A percentile compares a stretch with the other conserved stretches of the same genome.
These are phyloP conservation scores for Penicillium digitatum DNA, from an alignment of 2,329 filamentous ascomycete species.

Conservation along the genomic window DNA sequence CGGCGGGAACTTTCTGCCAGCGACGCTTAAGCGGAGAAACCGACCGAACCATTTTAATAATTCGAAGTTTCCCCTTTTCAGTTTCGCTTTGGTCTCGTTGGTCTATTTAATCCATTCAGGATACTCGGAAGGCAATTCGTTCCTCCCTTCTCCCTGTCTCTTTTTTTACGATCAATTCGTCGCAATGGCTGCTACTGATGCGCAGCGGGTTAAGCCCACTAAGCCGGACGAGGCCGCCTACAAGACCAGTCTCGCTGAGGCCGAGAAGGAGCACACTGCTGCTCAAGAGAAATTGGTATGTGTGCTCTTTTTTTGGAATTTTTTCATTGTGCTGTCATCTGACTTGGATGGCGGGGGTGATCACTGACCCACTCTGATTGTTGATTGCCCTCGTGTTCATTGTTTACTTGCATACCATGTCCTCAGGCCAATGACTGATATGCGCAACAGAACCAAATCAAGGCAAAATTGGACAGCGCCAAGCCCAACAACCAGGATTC, in stretches of 20 bases:
- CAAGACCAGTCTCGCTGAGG: conserved; percentile 72
- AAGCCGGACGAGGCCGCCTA: conserved; percentile 84
- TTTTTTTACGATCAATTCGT: conserved; percentile 9
- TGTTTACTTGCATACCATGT: conserved; percentile 1
- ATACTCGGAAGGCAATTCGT: conserved; percentile 1
- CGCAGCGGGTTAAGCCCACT: conserved; percentile 61
- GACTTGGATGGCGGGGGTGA: neutral
- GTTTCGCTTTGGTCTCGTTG: conserved; percentile 16
- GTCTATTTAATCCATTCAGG: conserved; percentile 7
- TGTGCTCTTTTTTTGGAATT: neutral
- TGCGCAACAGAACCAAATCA: conserved; percentile 73
- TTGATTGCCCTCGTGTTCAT: conserved; percentile 2
- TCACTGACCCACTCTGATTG: conserved; percentile 3
- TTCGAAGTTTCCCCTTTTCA: conserved; percentile 21
- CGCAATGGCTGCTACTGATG: conserved; percentile 39
- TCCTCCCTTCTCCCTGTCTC: conserved; percentile 13
- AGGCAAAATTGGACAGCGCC: conserved; percentile 80
- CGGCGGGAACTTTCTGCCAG: conserved; percentile 28
- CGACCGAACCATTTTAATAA: conserved; percentile 26
- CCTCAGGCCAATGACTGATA: conserved; percentile 16
- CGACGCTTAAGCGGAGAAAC: conserved; percentile 27
- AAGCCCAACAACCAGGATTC: conserved; percentile 78
- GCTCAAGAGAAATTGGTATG: conserved; percentile 67
- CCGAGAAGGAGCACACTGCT: conserved; percentile 80
- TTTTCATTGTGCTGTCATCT: neutral